Evolutionary conservation across 2,329 filamentous ascomycete genomes (phyloP).

Genomic region (Pseudogymnoascus pannorum): DNA sequence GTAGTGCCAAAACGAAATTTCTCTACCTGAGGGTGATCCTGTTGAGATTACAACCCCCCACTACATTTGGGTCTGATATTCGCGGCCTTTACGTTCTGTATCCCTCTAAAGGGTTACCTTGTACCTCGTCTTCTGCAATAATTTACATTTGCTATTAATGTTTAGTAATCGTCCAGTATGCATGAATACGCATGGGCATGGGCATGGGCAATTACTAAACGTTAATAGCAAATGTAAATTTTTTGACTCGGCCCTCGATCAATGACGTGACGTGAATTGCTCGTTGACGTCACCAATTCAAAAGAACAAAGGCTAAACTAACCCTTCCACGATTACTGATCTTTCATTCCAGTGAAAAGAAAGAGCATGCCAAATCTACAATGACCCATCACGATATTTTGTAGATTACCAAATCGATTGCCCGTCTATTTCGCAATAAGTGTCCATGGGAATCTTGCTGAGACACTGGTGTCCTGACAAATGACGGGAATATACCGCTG

Average conservation of each 20-base stretch:
- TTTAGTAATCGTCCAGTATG: neutral
- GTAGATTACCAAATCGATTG: constrained; percentile 2
- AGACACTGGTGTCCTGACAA: neutral
- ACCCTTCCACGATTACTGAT: neutral
- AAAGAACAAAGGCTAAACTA: neutral
- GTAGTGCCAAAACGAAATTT: neutral
- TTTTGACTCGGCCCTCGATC: neutral
- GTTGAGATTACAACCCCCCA: neutral
- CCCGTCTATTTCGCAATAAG: neutral
- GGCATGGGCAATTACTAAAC: neutral
- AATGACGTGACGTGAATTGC: neutral
- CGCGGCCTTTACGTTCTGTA: neutral
- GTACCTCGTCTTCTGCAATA: neutral
- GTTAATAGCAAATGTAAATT: neutral
- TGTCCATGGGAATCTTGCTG: neutral
- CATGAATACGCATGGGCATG: no score
- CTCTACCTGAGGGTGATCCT: neutral
- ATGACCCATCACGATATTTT: neutral
- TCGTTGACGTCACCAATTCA: neutral
- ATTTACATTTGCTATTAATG: neutral
- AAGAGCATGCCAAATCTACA: neutral
- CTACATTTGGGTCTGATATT: neutral
- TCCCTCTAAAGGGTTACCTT: no score
- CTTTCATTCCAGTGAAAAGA: neutral
- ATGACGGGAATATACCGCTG: neutral